phyloP scores from a whole-genome alignment of 1,284 basidiomycete genomes.

The Phylloboletellus chloephorus region DNA sequence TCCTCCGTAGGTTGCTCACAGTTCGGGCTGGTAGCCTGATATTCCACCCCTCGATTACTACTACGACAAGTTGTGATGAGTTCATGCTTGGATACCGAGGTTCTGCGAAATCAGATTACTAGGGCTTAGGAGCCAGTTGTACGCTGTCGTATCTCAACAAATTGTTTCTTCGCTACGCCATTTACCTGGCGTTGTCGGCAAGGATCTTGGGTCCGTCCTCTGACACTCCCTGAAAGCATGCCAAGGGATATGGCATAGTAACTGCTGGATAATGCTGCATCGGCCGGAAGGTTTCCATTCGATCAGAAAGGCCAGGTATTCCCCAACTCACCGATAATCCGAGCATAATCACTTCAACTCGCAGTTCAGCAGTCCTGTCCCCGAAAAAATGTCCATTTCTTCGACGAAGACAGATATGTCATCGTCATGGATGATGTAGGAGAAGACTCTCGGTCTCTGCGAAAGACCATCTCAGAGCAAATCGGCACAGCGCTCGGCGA shows the following conservation, averaged over 20 bases:
- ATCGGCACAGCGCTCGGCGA: constrained; percentile 49
- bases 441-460: constrained; percentile 34
- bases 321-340: constrained; percentile 28
- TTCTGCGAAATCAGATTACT: constrained; percentile 10
- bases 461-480: constrained; percentile 31
- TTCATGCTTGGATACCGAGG: constrained; percentile 3
- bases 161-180: constrained; percentile 6
- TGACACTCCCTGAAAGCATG: constrained; percentile 14
- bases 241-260: constrained; percentile 25
- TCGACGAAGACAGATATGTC: constrained; percentile 44
- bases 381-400: constrained; percentile 42
- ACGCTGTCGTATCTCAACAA: constrained; percentile 16
- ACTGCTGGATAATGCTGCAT: constrained; percentile 31
- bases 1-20: constrained; percentile 9
- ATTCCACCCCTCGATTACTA: constrained; percentile 82
- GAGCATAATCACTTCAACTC: constrained; percentile 45
- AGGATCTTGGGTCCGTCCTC: not conserved
- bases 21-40: constrained; percentile 53
- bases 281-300: constrained; percentile 31
- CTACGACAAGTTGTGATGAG: constrained; percentile 78
- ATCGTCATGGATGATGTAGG: constrained; percentile 63
- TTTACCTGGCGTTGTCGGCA: not conserved
- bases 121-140: constrained; percentile 13
- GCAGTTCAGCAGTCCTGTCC: constrained; percentile 34
- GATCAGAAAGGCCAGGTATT: constrained; percentile 50